phyloP scores from a whole-genome alignment of 345 rosid genomes.

The Salix arbutifolia region DNA sequence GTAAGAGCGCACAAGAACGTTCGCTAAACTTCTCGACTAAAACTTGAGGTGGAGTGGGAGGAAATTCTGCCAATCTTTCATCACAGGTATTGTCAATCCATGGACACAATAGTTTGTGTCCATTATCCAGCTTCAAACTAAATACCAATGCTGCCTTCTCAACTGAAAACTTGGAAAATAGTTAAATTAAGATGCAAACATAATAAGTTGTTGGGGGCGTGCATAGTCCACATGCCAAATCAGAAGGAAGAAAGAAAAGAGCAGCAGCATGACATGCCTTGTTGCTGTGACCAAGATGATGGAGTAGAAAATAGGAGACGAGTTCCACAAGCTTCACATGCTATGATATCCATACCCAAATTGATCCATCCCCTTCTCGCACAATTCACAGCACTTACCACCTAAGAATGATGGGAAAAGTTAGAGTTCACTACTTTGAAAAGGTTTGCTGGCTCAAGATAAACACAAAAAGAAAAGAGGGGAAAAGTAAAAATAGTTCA shows the following conservation, averaged over 20 bases:
- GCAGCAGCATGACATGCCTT: constrained; percentile 43
- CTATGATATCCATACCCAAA: constrained; percentile 65
- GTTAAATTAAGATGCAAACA: constrained; percentile 15
- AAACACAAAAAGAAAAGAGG: neutral
- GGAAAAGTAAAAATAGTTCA: neutral
- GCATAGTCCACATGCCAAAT: neutral
- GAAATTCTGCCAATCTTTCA: constrained; percentile 81
- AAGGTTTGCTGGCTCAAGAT: neutral
- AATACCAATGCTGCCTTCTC: constrained; percentile 86
- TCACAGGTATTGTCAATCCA: constrained; percentile 79
- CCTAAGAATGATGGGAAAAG: constrained; percentile 40
- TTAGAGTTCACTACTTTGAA: neutral
- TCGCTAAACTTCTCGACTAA: constrained; percentile 64
- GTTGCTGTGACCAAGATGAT: constrained; percentile 76
- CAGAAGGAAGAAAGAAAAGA: constrained; percentile 8
- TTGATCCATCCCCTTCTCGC: constrained; percentile 95
- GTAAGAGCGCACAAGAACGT: constrained; percentile 49
- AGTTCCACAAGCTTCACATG: constrained; percentile 90
- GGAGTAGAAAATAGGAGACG: constrained; percentile 78
- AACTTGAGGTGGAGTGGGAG: constrained; percentile 59
- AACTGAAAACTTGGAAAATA: constrained; percentile 42
- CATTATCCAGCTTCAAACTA: constrained; percentile 82
- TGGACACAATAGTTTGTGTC: constrained; percentile 80
- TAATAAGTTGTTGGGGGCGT: neutral
- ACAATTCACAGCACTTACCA: constrained; percentile 81